Conservation (phyloP, 2,329 filamentous ascomycete genomes). For the Daldinia sp. region DNA sequence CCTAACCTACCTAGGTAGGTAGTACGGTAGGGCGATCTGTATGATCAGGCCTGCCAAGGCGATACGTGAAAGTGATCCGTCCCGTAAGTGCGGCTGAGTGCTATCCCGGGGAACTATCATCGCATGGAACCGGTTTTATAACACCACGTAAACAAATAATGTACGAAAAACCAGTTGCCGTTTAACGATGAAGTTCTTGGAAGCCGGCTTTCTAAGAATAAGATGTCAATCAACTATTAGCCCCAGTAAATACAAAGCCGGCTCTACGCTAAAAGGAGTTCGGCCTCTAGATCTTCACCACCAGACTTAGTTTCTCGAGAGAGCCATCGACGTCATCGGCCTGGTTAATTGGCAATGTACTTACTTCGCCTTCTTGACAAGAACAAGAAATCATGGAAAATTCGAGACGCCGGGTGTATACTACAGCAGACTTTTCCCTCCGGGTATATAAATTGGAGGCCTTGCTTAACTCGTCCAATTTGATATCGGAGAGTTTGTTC, state of each 20-base stretch:
- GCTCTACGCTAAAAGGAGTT: constrained; percentile 19
- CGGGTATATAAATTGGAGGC: constrained; percentile 3
- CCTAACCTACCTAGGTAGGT: too few relatives aligned
- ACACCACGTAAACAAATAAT: neutral
- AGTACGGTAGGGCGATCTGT: too few relatives aligned
- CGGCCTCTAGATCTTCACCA: constrained; percentile 20
- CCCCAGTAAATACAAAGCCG: neutral
- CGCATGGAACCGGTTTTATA: constrained; percentile 19
- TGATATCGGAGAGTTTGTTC: neutral
- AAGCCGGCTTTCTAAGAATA: constrained; percentile 20
- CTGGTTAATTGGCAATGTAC: neutral
- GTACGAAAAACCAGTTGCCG: neutral
- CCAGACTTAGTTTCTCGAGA: constrained; percentile 12
- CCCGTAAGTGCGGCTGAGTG: constrained; percentile 19
- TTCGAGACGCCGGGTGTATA: constrained; percentile 4
- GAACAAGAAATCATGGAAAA: constrained; percentile 23
- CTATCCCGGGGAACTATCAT: neutral
- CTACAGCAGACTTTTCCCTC: neutral
- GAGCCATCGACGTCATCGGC: constrained; percentile 34
- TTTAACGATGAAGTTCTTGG: constrained; percentile 6
- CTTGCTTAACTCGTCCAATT: neutral
- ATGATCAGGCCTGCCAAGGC: too few relatives aligned
- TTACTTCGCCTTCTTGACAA: neutral
- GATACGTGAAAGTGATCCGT: constrained; percentile 18
- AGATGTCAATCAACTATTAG: constrained; percentile 17